Evolutionary conservation across 495 filamentous ascomycete genomes (phyloP), one percentile per base, ranked within the genome.

Genomic region (Penicillium coprophilum): DNA sequence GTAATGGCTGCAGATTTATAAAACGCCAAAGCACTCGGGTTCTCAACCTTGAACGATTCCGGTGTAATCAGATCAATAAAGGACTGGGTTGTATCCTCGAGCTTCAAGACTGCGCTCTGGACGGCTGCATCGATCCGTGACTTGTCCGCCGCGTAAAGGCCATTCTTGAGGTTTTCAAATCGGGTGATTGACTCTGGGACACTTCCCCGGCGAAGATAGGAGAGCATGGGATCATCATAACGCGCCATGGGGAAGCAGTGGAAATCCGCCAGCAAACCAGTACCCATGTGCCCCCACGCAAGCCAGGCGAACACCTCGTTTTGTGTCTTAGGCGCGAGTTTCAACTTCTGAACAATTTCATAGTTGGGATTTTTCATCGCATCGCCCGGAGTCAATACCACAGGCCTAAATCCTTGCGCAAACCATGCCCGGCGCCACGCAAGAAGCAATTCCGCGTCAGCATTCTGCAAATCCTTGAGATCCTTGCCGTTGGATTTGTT

Each of bases 361-460:
- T 93, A 96, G 10, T 90, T 66, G 0, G 87, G 88, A 61, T 96
- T 92, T 60, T 88, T 87, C 82, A 88, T 88, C 10, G 92, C 92
- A 66, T 97, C 94, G 11, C 82, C 85, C 23, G 82, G 81, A 24
- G 87, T 85, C 54, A 98, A 72, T 40, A 97, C 86, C 12, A 94
- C 79, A 1, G 94, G 94, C 49, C 80, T 85, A 68, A 98, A 97
- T 7, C 94, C 94, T 59, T 93, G 82, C 12, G 92, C 91, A 85
- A 89, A 97, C 89, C 91, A 97, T 8, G 92, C 94, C 49, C 92
- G 80, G 52, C 92, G 82, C 94, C 94, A 98, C 51, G 88, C 83
- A 50, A 95, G 80, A 36, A 98, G 76, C 44, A 98, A 73, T 61
- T 86, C 82, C 60, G 85, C 85, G 65, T 97, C 89, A 4, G 89